Percentiles rank a stretch among this genome's conserved stretches.
These are phyloP conservation scores for Jamesozyma jinghongensis DNA, from an alignment of 805 yeast genomes.

Conservation along the genomic window DNA sequence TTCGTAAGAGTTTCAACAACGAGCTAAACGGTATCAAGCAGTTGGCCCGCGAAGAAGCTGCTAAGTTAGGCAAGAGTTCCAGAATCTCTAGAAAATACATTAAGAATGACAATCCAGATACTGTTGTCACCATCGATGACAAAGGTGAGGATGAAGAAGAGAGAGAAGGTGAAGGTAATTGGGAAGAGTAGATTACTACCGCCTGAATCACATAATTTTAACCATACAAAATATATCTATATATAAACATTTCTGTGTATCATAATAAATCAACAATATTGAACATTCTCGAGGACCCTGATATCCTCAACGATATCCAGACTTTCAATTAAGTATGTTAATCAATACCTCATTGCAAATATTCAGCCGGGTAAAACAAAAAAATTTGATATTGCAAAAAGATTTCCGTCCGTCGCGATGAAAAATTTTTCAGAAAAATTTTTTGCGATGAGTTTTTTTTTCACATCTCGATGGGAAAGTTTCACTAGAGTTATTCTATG, in stretches of 20 bases:
- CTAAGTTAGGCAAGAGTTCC: slow-evolving; percentile 48
- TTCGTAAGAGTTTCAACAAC: slow-evolving; percentile 56
- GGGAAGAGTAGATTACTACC: too few relatives aligned
- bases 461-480: slow-evolving; percentile 1
- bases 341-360: slow-evolving; percentile 1
- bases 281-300: not conserved
- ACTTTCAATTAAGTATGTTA: too few relatives aligned
- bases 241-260: not conserved
- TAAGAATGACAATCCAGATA: slow-evolving; percentile 40
- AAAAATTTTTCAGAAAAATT: slow-evolving; percentile 5
- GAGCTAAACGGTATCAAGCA: slow-evolving; percentile 48
- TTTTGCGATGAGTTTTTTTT: slow-evolving; percentile 8
- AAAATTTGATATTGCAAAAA: not conserved
- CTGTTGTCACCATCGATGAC: slow-evolving; percentile 53
- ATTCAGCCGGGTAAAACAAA: not conserved
- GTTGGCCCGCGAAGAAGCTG: slow-evolving; percentile 50
- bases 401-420: slow-evolving; percentile 1
- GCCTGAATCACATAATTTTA: too few relatives aligned
- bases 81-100: slow-evolving; percentile 69
- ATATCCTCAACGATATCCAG: too few relatives aligned
- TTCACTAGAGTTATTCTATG: not conserved
- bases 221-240: not conserved
- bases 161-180: slow-evolving; percentile 13
- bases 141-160: slow-evolving; percentile 54
- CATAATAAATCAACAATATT: not conserved